Evolutionary conservation across 1,284 basidiomycete species (phyloP).

Genomic region (Testicularia cyperi): DNA sequence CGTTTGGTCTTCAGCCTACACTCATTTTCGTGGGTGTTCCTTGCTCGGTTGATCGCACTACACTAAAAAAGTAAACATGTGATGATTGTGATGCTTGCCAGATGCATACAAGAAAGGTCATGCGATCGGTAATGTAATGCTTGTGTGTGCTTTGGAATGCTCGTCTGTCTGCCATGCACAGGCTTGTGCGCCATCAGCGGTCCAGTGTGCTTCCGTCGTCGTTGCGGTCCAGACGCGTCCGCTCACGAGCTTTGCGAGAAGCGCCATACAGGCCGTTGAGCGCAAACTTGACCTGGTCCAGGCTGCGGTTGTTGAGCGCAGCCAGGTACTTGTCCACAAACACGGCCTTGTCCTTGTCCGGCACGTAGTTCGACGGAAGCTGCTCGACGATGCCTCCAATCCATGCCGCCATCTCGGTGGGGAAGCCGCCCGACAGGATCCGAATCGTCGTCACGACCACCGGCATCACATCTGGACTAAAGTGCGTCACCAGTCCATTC

Average conservation of each 20-base stretch:
- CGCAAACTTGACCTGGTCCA: slow-evolving; percentile 41
- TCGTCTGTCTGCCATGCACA: neutral
- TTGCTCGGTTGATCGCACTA: too few species aligned
- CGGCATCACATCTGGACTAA: slow-evolving; percentile 80
- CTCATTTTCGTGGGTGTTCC: too few species aligned
- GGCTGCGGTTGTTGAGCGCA: slow-evolving; percentile 11
- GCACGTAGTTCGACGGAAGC: slow-evolving; percentile 69
- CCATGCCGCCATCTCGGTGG: slow-evolving; percentile 72
- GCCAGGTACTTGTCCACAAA: slow-evolving; percentile 67
- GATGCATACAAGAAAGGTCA: too few species aligned
- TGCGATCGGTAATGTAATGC: too few species aligned
- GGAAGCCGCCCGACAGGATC: slow-evolving; percentile 70
- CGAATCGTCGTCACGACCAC: slow-evolving; percentile 77
- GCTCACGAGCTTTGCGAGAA: slow-evolving; percentile 48
- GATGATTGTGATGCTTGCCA: too few species aligned
- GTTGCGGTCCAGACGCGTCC: slow-evolving; percentile 18
- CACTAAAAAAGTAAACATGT: too few species aligned
- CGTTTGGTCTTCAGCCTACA: too few species aligned
- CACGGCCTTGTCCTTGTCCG: slow-evolving; percentile 71
- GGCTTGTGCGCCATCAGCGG: slow-evolving; percentile 4
- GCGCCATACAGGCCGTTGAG: slow-evolving; percentile 42
- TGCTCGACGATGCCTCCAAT: slow-evolving; percentile 72
- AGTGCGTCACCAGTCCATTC: slow-evolving; percentile 71
- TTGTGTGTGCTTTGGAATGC: neutral
- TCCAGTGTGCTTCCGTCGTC: slow-evolving; percentile 14